Evolutionary conservation across 495 filamentous ascomycete genomes (phyloP).

Genomic region (Aspergillus kassunensis): DNA sequence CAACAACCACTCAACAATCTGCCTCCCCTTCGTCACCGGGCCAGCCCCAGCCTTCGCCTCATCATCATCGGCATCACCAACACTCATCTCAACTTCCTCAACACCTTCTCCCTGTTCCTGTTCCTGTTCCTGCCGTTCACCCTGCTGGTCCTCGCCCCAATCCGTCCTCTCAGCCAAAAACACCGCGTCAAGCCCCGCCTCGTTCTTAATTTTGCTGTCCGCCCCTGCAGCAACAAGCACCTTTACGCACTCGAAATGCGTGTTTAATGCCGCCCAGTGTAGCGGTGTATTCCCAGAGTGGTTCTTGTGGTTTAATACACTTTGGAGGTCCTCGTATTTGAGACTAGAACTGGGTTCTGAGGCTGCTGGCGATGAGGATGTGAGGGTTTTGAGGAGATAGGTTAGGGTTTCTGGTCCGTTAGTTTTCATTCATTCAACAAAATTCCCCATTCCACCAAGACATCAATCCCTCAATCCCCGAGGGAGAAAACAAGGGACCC

Average conservation of each 20-base stretch:
- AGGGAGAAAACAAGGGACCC: too few relatives aligned
- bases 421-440: slow-evolving; percentile 11
- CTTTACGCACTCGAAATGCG: slow-evolving; percentile 77
- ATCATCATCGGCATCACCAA: slow-evolving; percentile 15
- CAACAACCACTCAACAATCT: slow-evolving; percentile 48
- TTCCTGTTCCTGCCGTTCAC: not conserved
- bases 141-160: slow-evolving; percentile 26
- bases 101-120: slow-evolving; percentile 14
- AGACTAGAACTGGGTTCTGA: too few relatives aligned
- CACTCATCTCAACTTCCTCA: slow-evolving; percentile 30
- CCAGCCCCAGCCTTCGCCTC: slow-evolving; percentile 15
- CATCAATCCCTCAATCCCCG: too few relatives aligned
- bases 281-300: slow-evolving; percentile 80
- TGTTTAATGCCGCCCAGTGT: slow-evolving; percentile 89
- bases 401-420: slow-evolving; percentile 43
- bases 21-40: slow-evolving; percentile 35
- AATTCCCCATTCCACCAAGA: too few relatives aligned
- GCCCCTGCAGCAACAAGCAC: slow-evolving; percentile 68
- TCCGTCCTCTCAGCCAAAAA: slow-evolving; percentile 74
- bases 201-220: slow-evolving; percentile 68
- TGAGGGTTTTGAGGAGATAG: slow-evolving; percentile 43
- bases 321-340: not conserved
- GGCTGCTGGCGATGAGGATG: slow-evolving; percentile 5
- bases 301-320: slow-evolving; percentile 66
- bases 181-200: slow-evolving; percentile 78